These are phyloP conservation scores for Zoysia matrella DNA, from an alignment of 202 grass and related monocot genomes.

Conservation along the genomic window DNA sequence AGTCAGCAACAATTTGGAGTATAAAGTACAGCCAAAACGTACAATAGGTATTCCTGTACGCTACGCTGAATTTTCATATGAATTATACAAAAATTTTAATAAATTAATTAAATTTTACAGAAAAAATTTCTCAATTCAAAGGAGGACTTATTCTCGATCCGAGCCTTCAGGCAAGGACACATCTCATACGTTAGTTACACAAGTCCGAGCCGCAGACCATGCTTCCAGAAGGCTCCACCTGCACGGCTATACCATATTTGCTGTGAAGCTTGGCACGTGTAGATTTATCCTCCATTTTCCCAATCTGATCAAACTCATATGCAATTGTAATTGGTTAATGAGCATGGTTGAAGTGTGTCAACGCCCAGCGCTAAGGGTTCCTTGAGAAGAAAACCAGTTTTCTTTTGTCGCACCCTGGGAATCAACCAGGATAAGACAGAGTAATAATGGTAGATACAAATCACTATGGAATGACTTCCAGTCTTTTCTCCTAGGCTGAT, in stretches of 20 bases:
- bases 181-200: neutral
- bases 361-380: neutral
- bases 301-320: neutral
- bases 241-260: neutral
- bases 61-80: too few relatives aligned
- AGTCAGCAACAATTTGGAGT: neutral
- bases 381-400: constrained; percentile 10
- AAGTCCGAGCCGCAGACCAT: neutral
- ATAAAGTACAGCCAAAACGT: neutral
- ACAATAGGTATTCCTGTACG: neutral
- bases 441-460: constrained; percentile 8
- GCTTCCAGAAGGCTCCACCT: neutral
- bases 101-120: too few relatives aligned
- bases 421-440: neutral
- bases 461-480: constrained; percentile 13
- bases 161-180: neutral
- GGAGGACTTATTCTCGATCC: neutral
- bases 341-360: neutral
- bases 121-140: too few relatives aligned
- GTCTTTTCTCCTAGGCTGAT: constrained; percentile 20
- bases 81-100: too few relatives aligned
- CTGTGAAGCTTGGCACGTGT: neutral
- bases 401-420: neutral
- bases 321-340: constrained; percentile 19
- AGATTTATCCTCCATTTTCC: neutral